Evolutionary conservation across 495 filamentous ascomycete genomes (phyloP).

Genomic region (Hypomontagnella submonticulosa): DNA sequence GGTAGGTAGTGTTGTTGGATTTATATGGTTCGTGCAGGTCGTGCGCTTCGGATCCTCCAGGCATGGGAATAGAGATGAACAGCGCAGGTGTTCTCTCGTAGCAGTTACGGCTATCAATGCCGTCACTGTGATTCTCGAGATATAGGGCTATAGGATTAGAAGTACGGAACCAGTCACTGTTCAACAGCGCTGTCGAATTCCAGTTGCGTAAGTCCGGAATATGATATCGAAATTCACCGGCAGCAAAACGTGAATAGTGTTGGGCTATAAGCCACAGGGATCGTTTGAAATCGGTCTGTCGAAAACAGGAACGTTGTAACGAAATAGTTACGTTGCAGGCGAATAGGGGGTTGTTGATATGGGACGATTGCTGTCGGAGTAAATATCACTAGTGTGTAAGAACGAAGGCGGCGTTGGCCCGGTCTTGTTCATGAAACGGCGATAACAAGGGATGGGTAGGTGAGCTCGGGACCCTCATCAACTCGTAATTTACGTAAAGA

Average conservation of each 20-base stretch:
- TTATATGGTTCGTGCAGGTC: slow-evolving; percentile 9
- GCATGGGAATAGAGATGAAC: slow-evolving; percentile 17
- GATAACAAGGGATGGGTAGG: slow-evolving; percentile 28
- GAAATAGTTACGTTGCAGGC: slow-evolving; percentile 15
- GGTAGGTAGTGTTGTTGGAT: slow-evolving; percentile 3
- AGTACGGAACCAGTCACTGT: slow-evolving; percentile 10
- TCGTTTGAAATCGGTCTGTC: slow-evolving; percentile 3
- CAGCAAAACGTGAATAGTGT: slow-evolving; percentile 13
- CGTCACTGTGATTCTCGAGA: slow-evolving; percentile 1
- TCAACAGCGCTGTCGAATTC: slow-evolving; percentile 11
- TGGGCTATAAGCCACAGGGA: slow-evolving; percentile 1
- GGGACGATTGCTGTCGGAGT: slow-evolving; percentile 37
- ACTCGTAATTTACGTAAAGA: slow-evolving; percentile 21
- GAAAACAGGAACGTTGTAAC: slow-evolving; percentile 31
- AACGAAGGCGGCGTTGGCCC: slow-evolving; percentile 9
- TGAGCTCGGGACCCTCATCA: slow-evolving; percentile 1
- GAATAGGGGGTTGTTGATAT: slow-evolving; percentile 25
- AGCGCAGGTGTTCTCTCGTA: slow-evolving; percentile 4
- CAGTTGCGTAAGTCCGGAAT: slow-evolving; percentile 1
- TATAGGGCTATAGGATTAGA: background rate
- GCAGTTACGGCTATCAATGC: background rate
- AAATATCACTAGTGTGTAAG: slow-evolving; percentile 19
- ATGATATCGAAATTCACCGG: background rate
- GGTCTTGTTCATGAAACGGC: slow-evolving; percentile 32
- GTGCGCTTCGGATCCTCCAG: slow-evolving; percentile 17